These are phyloP conservation scores for Corylus heterophylla DNA, from an alignment of 306 rosid species.

Conservation along the genomic window DNA sequence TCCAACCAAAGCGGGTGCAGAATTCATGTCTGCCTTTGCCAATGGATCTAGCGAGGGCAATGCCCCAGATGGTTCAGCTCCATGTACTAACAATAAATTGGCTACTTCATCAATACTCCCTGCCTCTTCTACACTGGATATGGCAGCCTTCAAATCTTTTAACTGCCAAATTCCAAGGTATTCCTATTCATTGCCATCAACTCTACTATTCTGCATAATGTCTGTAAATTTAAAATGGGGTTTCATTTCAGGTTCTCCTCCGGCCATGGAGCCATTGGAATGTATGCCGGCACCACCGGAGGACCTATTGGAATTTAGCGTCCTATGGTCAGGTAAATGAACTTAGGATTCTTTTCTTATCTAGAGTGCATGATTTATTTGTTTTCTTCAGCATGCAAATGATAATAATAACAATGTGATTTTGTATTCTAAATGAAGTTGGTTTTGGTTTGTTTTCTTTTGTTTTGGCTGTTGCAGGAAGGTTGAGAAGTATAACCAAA, in stretches of 20 bases:
- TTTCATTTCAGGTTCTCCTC: constrained; percentile 66
- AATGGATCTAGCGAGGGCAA: constrained; percentile 45
- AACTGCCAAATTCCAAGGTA: constrained; percentile 96
- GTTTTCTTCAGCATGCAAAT: constrained; percentile 25
- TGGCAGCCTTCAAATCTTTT: constrained; percentile 77
- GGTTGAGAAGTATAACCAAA: constrained; percentile 38
- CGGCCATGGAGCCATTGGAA: constrained; percentile 78
- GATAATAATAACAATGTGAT: constrained; percentile 5
- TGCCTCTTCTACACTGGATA: constrained; percentile 58
- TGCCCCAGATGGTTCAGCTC: constrained; percentile 42
- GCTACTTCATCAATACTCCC: constrained; percentile 50
- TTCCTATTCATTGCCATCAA: neutral
- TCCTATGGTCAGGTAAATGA: constrained; percentile 36
- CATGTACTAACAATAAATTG: constrained; percentile 50
- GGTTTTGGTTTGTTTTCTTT: constrained; percentile 13
- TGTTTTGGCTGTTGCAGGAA: constrained; percentile 47
- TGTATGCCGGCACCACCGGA: constrained; percentile 78
- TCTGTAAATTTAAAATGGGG: constrained; percentile 9
- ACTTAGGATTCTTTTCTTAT: constrained; percentile 3
- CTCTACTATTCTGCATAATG: neutral
- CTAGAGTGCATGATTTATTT: neutral
- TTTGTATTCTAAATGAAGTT: constrained; percentile 16
- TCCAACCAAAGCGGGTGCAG: constrained; percentile 70
- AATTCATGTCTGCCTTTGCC: constrained; percentile 49
- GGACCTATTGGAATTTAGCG: constrained; percentile 86